Conservation (phyloP, 2,329 filamentous ascomycete species). For the Aspergillus clavatus region DNA sequence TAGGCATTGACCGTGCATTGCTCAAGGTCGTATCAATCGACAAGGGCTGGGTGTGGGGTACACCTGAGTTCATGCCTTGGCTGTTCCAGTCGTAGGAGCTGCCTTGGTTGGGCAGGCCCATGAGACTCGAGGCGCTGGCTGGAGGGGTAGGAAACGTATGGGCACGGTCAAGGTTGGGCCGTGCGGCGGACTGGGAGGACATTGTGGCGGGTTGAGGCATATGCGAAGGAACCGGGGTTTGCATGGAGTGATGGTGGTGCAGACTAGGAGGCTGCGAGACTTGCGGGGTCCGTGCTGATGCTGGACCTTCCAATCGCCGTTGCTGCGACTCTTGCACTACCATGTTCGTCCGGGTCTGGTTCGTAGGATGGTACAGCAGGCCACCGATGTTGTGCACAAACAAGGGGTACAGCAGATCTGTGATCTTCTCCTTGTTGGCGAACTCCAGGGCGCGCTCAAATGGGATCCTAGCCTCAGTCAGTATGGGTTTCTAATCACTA, state of each 20-base stretch:
- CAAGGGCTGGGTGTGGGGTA: conserved; percentile 64
- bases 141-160: conserved; percentile 94
- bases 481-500: not conserved
- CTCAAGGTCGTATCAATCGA: conserved; percentile 75
- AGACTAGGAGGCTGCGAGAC: conserved; percentile 62
- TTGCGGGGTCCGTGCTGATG: conserved; percentile 50
- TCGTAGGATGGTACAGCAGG: conserved; percentile 81
- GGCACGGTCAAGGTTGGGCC: conserved; percentile 74
- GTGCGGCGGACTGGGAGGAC: conserved; percentile 54
- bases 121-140: conserved; percentile 84
- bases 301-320: conserved; percentile 60
- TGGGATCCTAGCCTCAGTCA: conserved; percentile 67
- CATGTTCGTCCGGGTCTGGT: conserved; percentile 74
- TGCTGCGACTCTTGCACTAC: conserved; percentile 80
- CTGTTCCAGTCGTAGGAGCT: conserved; percentile 73
- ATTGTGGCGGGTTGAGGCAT: conserved; percentile 65
- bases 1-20: conserved; percentile 79
- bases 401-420: conserved; percentile 85
- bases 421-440: conserved; percentile 99
- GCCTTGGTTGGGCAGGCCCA: conserved; percentile 68
- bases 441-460: conserved; percentile 97
- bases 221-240: conserved; percentile 53
- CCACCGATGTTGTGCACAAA: conserved; percentile 97
- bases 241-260: conserved; percentile 63
- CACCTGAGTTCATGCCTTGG: conserved; percentile 57